phyloP scores from a whole-genome alignment of 768 basidiomycete genomes.

The Boletus reticulatus region DNA sequence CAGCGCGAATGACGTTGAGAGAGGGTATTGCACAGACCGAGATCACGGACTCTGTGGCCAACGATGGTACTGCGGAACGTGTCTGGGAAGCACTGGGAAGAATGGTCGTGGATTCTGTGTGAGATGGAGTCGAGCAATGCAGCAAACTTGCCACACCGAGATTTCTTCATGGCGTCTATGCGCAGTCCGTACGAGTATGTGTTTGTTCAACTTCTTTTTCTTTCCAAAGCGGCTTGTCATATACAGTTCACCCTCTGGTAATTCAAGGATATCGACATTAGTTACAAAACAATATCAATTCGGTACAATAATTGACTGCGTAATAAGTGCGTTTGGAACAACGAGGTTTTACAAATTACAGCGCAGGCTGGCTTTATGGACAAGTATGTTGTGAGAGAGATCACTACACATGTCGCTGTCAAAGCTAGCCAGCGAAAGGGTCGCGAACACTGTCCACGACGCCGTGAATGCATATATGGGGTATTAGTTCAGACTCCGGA shows the following conservation, averaged over 20 bases:
- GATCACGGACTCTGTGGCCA: not conserved
- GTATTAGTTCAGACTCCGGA: no score
- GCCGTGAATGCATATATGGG: no score
- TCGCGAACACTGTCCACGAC: no score
- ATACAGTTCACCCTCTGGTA: not conserved
- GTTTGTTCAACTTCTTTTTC: not conserved
- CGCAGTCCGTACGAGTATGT: not conserved
- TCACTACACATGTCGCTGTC: not conserved
- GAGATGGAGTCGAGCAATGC: not conserved
- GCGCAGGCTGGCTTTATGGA: no score
- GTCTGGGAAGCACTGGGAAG: constrained; percentile 24
- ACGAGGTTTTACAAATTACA: not conserved
- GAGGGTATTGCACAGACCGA: not conserved
- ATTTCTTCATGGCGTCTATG: not conserved
- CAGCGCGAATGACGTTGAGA: not conserved
- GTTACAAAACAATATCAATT: not conserved
- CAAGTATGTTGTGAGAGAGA: not conserved
- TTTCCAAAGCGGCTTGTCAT: not conserved
- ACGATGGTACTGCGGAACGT: constrained; percentile 4
- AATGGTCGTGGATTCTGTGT: constrained; percentile 22
- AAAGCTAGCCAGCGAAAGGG: no score
- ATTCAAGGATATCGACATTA: not conserved
- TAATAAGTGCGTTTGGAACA: not conserved
- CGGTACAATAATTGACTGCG: not conserved
- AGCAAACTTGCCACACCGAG: not conserved